phyloP scores from a whole-genome alignment of 1,284 basidiomycete genomes.

The Tylopilus sp. region DNA sequence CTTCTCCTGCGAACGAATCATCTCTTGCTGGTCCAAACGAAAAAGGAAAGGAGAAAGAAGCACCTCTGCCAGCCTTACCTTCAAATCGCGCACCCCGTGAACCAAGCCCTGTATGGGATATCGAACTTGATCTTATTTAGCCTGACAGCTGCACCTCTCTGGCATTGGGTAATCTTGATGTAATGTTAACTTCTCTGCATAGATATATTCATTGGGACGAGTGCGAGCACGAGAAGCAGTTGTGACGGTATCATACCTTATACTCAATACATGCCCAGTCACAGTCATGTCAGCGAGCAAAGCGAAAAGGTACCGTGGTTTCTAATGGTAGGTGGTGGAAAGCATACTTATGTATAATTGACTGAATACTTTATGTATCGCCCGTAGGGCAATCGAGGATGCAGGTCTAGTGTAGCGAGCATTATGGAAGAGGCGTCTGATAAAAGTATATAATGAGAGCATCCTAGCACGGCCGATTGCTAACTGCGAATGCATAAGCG shows the following conservation, averaged over 20 bases:
- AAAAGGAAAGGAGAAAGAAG: constrained; percentile 23
- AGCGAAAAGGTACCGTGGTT: background rate
- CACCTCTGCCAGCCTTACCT: constrained; percentile 2
- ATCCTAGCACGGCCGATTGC: background rate
- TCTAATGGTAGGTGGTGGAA: constrained; percentile 1
- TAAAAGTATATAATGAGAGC: background rate
- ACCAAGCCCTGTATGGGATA: constrained; percentile 54
- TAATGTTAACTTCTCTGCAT: too few relatives aligned
- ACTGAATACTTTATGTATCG: constrained; percentile 19
- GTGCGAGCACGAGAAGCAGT: background rate
- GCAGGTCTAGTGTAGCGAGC: background rate
- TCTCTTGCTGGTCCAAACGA: constrained; percentile 5
- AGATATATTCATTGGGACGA: background rate
- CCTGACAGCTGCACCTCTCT: background rate
- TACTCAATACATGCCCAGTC: background rate
- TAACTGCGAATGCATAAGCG: background rate
- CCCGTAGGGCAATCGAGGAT: constrained; percentile 3
- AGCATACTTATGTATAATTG: constrained; percentile 16
- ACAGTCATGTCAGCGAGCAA: background rate
- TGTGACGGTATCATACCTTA: background rate
- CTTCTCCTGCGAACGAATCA: constrained; percentile 12
- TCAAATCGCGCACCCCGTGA: constrained; percentile 20
- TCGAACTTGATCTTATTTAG: constrained; percentile 41
- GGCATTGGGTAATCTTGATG: too few relatives aligned
- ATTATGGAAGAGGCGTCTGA: background rate